These are phyloP conservation scores for Tagetes patula DNA, from an alignment of 129 eudicot species.

Conservation along the genomic window DNA sequence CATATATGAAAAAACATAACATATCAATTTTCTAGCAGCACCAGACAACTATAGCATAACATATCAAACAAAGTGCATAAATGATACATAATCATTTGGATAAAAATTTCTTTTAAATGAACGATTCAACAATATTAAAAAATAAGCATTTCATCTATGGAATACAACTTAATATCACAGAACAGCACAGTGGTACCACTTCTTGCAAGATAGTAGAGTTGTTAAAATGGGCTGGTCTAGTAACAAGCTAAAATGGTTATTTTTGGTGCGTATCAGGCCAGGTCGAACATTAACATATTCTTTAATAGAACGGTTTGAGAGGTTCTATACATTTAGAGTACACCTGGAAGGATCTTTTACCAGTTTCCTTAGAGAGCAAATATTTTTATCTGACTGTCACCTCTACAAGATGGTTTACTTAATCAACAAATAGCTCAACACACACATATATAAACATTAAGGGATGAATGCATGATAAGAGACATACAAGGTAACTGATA, in stretches of 20 bases:
- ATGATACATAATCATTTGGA: conserved; percentile 11
- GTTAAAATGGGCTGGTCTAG: neutral
- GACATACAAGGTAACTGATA: conserved; percentile 67
- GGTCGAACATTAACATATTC: neutral
- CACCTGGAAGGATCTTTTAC: neutral
- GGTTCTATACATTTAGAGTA: neutral
- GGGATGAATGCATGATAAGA: conserved; percentile 5
- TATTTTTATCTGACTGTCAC: neutral
- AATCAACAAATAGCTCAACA: neutral
- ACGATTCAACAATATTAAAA: neutral
- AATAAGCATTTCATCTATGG: neutral
- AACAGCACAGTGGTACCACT: neutral
- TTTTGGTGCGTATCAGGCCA: neutral
- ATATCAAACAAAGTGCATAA: neutral
- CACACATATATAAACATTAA: neutral
- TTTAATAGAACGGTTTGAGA: neutral
- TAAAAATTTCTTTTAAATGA: neutral
- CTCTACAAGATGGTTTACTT: conserved; percentile 6
- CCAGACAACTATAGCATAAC: too few relatives aligned
- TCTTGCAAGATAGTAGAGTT: conserved; percentile 4
- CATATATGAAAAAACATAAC: too few relatives aligned
- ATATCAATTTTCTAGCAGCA: too few relatives aligned
- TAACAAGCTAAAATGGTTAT: neutral
- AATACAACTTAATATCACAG: neutral
- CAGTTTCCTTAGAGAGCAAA: neutral